Base-by-base conservation (phyloP, 164 flowering plant genomes). In the Tinospora cordifolia region DNA sequence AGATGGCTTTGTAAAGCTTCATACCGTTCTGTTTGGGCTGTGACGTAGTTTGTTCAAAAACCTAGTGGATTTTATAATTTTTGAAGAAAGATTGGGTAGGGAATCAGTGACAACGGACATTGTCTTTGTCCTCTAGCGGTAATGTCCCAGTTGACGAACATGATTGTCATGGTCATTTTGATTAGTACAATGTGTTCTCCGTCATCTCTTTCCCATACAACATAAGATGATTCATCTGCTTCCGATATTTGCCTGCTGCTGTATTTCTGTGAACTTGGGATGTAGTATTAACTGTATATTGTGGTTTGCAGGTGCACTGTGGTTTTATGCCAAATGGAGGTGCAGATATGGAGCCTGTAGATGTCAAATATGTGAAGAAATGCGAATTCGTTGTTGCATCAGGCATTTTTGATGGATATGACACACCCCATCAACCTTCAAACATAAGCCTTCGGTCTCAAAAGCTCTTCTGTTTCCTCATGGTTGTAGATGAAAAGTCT, bases 361-460 rank as follows among this genome's bases (percentile, higher is more conserved):
- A 95, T 65, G 69, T 85, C 27, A 75, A 85, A 68, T 92, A 85
- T 84, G 96, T 72, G 58, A 83, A 85, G 80, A 90, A 85, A 71
- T 92, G 98, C 74, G 83, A 73, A 67, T 87, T 88, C 83, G 97
- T 92, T 17, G 99, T 95, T 75, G 98, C 99, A 14, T 89, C 98
- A 54, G 98, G 98, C 70, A 95, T 95, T 70, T 95, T 95, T 82
- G 98, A 95, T 88, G 98, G 91, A 36, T 95, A 95, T 78, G 99
- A 95, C 77, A 80, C 82, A 17, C 99, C 99, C 62, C 96, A 89
- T 78, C 98, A 92, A 78, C 99, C 99, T 41, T 78, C 97, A 68
- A 87, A 92, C 80, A 81, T 92, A 70, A 92, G 97, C 69, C 51
- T 12, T 14, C 91, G 90, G 3, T 92, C 99, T 22, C 73, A 83